Conservation (phyloP, 257 asterid species). For the Forsythia suspensa region DNA sequence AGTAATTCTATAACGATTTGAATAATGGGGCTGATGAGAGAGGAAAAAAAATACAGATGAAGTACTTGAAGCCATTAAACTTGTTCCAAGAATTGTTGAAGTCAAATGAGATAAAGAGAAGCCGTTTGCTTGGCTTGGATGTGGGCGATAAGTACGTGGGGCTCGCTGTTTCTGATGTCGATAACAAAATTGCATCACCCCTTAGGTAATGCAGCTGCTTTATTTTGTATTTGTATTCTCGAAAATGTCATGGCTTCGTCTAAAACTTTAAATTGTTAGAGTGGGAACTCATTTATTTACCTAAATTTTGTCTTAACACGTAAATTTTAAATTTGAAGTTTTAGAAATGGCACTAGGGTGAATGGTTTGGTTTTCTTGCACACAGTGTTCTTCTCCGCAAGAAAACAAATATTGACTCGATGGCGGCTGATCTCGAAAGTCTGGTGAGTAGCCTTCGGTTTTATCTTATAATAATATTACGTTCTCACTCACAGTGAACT, state of each 20-base stretch:
- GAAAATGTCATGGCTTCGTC: too few species aligned
- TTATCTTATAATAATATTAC: background rate
- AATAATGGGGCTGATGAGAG: slow-evolving; percentile 20
- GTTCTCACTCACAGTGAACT: background rate
- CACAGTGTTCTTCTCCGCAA: slow-evolving; percentile 76
- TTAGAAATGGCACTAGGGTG: background rate
- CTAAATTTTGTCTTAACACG: too few species aligned
- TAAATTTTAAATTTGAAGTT: background rate
- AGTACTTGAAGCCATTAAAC: slow-evolving; percentile 58
- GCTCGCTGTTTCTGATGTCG: slow-evolving; percentile 71
- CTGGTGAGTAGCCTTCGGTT: slow-evolving; percentile 46
- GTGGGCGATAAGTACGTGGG: slow-evolving; percentile 94
- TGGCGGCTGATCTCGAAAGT: slow-evolving; percentile 65
- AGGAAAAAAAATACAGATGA: slow-evolving; percentile 49
- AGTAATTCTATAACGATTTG: background rate
- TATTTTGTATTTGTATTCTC: background rate
- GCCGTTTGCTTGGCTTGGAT: slow-evolving; percentile 84
- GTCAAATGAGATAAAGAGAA: slow-evolving; percentile 34
- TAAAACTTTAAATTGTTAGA: too few species aligned
- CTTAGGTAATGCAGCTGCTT: slow-evolving; percentile 47
- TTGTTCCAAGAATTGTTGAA: slow-evolving; percentile 62
- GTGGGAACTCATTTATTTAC: background rate
- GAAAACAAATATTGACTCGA: slow-evolving; percentile 59
- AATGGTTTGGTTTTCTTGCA: slow-evolving; percentile 22
- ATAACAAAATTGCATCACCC: slow-evolving; percentile 69